Evolutionary conservation across 495 filamentous ascomycete species (phyloP), one percentile per base, ranked within the genome.

Genomic region (Xylaria bambusicola): DNA sequence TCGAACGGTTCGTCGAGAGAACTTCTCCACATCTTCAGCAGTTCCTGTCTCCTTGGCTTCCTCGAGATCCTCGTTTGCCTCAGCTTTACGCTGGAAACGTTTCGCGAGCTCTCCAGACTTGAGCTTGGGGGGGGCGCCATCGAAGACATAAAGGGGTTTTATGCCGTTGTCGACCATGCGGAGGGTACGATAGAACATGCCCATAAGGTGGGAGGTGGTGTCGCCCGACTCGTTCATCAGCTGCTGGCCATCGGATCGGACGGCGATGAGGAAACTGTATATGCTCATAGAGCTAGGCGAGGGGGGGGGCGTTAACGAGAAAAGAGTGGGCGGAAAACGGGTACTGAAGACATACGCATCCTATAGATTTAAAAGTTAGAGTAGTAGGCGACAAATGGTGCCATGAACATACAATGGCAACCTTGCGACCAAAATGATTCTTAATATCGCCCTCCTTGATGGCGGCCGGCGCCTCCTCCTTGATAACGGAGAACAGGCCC

Each of bases 151-250:
- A 66, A 98, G 82, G 0, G 94, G 94, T 69, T 98, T 98, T 76
- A 98, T 97, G 52, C 94, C 94, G 66, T 97, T 97, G 75, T 98
- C 94, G 71, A 98, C 90, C 73, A 98, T 97, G 66, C 94, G 91
- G 1, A 98, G 82, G 1, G 94, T 98, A 61, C 94, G 94, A 80
- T 98, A 98, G 77, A 98, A 98, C 88, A 98, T 92, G 63, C 94
- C 94, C 93, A 98, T 96, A 18, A 98, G 77, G 73, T 98, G 94
- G 7, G 94, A 98, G 0, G 94, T 98, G 1, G 94, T 98, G 63
- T 97, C 92, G 63, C 94, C 94, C 40, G 83, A 86, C 62, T 98
- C 94, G 68, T 85, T 92, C 83, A 86, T 98, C 58, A 98, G 85
- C 74, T 97, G 92, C 73, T 98, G 90, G 60, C 94, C 94, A 65